Evolutionary conservation across 176 grass and related monocot species (phyloP), one percentile per base, ranked within the genome.

Genomic region (Dactylis glomerata): DNA sequence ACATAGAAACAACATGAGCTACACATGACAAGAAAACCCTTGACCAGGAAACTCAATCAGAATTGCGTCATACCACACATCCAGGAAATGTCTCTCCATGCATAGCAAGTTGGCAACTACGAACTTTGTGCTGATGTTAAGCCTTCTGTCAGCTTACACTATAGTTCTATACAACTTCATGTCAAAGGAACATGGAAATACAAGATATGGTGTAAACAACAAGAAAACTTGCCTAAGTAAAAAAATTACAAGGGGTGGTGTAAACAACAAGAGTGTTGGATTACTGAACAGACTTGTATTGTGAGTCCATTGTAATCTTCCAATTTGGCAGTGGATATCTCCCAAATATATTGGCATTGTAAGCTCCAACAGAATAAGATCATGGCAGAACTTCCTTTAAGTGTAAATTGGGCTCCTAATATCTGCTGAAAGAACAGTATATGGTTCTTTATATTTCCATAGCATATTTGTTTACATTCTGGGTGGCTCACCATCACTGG

Each of bases 181-280:
- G 19, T 68, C 33, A 38, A 38, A 68, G 61, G 19, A 44, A 63
- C 41, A 74, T 62, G 81, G 26, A 38, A 83, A 34, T 31, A 24
- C 46, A 34, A 42, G 61, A 41, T 24, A 68, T 77, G 69, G 20
- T 71, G 51, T 24, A 86, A 61, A 72, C 37, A 71, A 61, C 24
- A 61, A 77, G 61, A 54, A 79, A 22, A 22, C 19, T 77, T 41
- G 33, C 14, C 17, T 42, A 27, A 45, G 11, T 42, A 45, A 70
- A 16, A 20, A 24, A 45, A 2, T 15, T 26, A 57, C 27, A 61
- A 61, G 42, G 46, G 38, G 16, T 34, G 51, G 20, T 72, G 76
- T 80, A 49, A 79, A 80, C 66, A 86, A 86, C 13, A 52, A 55
- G 46, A 76, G 71, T 56, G 36, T 2, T 44, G 33, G 23, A 4